Percentiles rank a stretch among this genome's conserved stretches.
phyloP scores from a whole-genome alignment of 352 stramenopile genomes.

The Pythium monospermum region DNA sequence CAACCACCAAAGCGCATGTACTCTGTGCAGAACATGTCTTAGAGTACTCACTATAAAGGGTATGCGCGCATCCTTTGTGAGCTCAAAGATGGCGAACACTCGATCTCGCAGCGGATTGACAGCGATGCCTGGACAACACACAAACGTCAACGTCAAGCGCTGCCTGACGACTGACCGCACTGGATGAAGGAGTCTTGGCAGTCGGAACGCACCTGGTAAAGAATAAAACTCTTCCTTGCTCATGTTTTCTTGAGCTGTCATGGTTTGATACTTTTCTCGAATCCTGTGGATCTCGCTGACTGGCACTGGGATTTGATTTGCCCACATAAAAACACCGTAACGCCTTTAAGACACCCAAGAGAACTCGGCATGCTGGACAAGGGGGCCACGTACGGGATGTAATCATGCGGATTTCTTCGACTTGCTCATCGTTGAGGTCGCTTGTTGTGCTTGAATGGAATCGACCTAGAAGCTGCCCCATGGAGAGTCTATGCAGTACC shows the following conservation, averaged over 20 bases:
- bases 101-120: conserved; percentile 42
- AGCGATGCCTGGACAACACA: conserved; percentile 19
- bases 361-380: too few species aligned
- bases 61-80: conserved; percentile 15
- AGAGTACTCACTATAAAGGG: conserved; percentile 34
- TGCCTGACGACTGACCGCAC: too few species aligned
- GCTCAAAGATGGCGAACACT: conserved; percentile 39
- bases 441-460: conserved; percentile 6
- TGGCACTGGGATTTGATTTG: too few species aligned
- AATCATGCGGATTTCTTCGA: conserved; percentile 60
- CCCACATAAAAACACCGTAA: too few species aligned
- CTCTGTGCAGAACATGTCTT: too few species aligned
- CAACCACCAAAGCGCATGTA: too few species aligned
- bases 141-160: not conserved
- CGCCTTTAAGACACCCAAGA: too few species aligned
- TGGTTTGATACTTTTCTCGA: conserved; percentile 10
- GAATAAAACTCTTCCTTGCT: conserved; percentile 47
- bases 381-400: conserved; percentile 44
- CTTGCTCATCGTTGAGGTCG: conserved; percentile 50
- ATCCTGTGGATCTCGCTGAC: conserved; percentile 53
- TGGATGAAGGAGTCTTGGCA: too few species aligned
- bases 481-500: too few species aligned
- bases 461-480: conserved; percentile 11
- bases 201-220: conserved; percentile 14
- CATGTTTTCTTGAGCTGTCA: conserved; percentile 37